Evolutionary conservation across 495 filamentous ascomycete genomes (phyloP), one percentile per base, ranked within the genome.

Genomic region (Annulohypoxylon maeteangense): DNA sequence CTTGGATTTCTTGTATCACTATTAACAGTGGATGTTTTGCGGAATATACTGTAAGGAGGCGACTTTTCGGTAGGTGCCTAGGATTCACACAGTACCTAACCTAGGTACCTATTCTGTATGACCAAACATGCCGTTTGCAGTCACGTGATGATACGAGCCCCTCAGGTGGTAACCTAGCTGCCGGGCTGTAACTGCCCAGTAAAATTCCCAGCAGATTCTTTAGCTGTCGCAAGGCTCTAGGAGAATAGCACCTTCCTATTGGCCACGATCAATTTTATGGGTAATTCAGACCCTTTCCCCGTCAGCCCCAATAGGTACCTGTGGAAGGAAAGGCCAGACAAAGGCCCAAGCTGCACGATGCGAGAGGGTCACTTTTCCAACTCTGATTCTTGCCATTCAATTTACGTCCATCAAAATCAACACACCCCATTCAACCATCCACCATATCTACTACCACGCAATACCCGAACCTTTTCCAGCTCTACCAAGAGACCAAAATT

Each of bases 341-440:
- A 60, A 29, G 67, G 58, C 51, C 66, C 66, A 63, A 68, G 66
- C 66, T 47, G 14, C 2, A n/a, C 1, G 10, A 14, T 18, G 47
- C 40, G 16, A 51, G 34, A 53, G 53, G 27, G 47, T 62, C 55
- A 25, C 66, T 58, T 69, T 69, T 62, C 66, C 34, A 63, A 45
- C 50, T 68, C 31, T 29, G 50, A 62, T 48, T 62, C 56, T 51
- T 40, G 12, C 36, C 54, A 59, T 53, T 64, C 68, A 59, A 45
- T 65, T 32, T 23, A 40, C 36, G 14, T 44, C 27, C 59, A 60
- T 54, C 57, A 62, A 67, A 67, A 62, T 65, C 62, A 67, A 66
- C 68, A 60, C 36, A 18, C 56, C 27, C 63, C 56, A 48, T 31
- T 42, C 34, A 34, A 59, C 25, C 23, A 50, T 50, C 42, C 50